Percentiles rank a stretch among this genome's conserved stretches.
Conservation (phyloP, 352 stramenopile genomes). For the Phytophthora pini region DNA sequence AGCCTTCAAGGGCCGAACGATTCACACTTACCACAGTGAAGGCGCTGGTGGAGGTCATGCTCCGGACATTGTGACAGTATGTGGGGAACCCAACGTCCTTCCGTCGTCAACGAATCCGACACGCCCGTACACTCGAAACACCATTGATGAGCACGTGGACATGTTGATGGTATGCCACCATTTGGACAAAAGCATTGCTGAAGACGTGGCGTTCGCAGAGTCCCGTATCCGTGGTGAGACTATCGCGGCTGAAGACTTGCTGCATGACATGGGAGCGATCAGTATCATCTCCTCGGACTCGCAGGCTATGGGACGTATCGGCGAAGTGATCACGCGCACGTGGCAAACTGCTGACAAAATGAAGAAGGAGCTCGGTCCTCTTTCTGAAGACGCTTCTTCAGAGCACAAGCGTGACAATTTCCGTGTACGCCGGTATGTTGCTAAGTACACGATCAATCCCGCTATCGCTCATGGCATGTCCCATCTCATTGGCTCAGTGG, state of each 20-base stretch:
- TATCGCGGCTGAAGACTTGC: conserved; percentile 96
- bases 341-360: conserved; percentile 99
- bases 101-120: conserved; percentile 98
- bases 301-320: conserved; percentile 97
- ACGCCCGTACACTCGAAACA: conserved; percentile 96
- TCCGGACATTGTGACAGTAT: conserved; percentile 98
- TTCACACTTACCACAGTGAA: conserved; percentile 97
- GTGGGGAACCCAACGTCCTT: conserved; percentile 93
- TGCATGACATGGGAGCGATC: conserved; percentile 98
- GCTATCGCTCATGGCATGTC: conserved; percentile 97
- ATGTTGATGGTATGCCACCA: conserved; percentile 99
- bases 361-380: conserved; percentile 92
- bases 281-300: conserved; percentile 97
- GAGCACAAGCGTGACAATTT: conserved; percentile 92
- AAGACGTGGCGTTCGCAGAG: conserved; percentile 98
- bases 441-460: conserved; percentile 99
- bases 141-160: conserved; percentile 98
- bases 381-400: conserved; percentile 84
- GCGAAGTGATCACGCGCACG: conserved; percentile 96
- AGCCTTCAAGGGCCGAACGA: conserved; percentile 96
- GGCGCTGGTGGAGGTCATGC: conserved; percentile 94
- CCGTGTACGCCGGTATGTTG: conserved; percentile 94
- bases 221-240: conserved; percentile 97
- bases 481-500: conserved; percentile 95
- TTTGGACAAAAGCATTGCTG: conserved; percentile 95